Evolutionary conservation across 805 yeast genomes (phyloP).

Genomic region (Nakazawaea siamensis): DNA sequence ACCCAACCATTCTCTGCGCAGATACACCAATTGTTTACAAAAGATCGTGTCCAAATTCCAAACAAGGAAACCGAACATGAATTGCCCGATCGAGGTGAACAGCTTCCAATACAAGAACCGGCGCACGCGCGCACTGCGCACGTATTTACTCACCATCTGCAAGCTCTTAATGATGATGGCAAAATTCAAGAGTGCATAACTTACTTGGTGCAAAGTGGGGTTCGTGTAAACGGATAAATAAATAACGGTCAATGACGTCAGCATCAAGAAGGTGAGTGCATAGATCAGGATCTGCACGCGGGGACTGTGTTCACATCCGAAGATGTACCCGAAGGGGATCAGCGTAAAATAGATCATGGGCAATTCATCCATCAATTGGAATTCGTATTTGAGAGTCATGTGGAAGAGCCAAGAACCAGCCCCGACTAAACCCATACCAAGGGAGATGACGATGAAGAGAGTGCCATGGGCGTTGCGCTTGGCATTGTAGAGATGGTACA

Average conservation of each 20-base stretch:
- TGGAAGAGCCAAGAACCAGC: slow-evolving; percentile 91
- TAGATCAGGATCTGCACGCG: slow-evolving; percentile 12
- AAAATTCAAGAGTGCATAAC: slow-evolving; percentile 67
- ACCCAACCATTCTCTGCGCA: slow-evolving; percentile 55
- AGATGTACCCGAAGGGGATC: slow-evolving; percentile 52
- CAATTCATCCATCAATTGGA: slow-evolving; percentile 82
- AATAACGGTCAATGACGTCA: slow-evolving; percentile 52
- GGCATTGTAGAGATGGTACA: slow-evolving; percentile 38
- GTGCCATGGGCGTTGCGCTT: slow-evolving; percentile 51
- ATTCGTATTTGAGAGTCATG: slow-evolving; percentile 84
- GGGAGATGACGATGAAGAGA: slow-evolving; percentile 59
- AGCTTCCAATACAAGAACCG: slow-evolving; percentile 47
- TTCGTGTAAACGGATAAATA: slow-evolving; percentile 47
- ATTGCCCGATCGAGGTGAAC: slow-evolving; percentile 50
- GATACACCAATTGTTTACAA: slow-evolving; percentile 49
- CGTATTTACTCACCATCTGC: slow-evolving; percentile 40
- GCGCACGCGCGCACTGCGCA: slow-evolving; percentile 38
- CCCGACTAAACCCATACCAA: slow-evolving; percentile 82
- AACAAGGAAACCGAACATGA: slow-evolving; percentile 61
- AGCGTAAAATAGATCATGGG: slow-evolving; percentile 97
- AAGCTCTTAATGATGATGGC: slow-evolving; percentile 54
- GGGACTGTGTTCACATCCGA: slow-evolving; percentile 14
- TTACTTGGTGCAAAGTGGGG: slow-evolving; percentile 81
- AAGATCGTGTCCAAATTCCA: slow-evolving; percentile 85
- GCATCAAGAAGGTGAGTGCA: slow-evolving; percentile 12